Evolutionary conservation across 345 rosid species (phyloP), one percentile per base, ranked within the genome.

Genomic region (Dipteronia sinensis): DNA sequence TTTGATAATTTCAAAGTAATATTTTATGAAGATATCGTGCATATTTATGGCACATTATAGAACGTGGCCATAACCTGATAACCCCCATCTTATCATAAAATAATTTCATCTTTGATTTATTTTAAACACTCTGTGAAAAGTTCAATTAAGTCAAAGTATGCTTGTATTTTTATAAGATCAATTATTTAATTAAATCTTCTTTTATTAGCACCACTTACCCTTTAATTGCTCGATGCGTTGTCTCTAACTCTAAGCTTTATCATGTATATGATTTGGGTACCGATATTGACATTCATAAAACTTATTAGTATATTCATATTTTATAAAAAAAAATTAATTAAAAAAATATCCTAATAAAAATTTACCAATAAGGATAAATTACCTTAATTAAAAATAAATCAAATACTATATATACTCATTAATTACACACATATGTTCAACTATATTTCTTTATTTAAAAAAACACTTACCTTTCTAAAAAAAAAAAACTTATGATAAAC

Each of bases 191-290:
- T 10, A 73, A 46, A 46, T 73, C 67, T 74, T 31, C 59, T 29
- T 23, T 42, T 34, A 55, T 40, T 69, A 12, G 38, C 63, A 34
- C 40, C 55, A 72, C 73, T 15, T 44, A 20, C 38, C 4, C 65
- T 80, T 70, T 23, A 31, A 74, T 69, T 62, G 61, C 62, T 72
- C 67, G 15, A 77, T 61, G 83, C 68, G 23, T 68, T 75, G 77
- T 80, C 38, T 34, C 38, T 34, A 34, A 31, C 51, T 19, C 17
- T 3, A 49, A 44, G 71, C 77, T 64, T 71, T 75, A 25, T 15
- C 40, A 40, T 8, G 49, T 55, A 47, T 69, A 40, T 22, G 23
- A 7, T n/a, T n/a, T n/a, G n/a, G n/a, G n/a, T n/a, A n/a, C n/a
- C n/a, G n/a, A n/a, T n/a, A n/a, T n/a, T n/a, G n/a, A n/a, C n/a